phyloP scores from a whole-genome alignment of 345 rosid species.

The Aegle marmelos region DNA sequence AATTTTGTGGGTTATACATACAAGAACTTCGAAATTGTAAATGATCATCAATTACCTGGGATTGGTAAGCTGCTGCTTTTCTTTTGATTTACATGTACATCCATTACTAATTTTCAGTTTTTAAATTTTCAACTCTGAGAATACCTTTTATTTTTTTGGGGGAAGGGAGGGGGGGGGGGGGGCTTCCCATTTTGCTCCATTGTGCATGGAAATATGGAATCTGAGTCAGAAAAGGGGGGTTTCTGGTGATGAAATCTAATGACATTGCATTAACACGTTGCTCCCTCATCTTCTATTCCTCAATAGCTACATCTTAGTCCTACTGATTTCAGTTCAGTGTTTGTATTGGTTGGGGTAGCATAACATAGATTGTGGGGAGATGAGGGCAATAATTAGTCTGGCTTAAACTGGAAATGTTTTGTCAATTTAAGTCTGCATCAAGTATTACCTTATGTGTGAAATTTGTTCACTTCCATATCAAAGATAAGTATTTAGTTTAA shows the following conservation, averaged over 20 bases:
- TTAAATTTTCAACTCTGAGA: slow-evolving; percentile 11
- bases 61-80: slow-evolving; percentile 51
- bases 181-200: slow-evolving; percentile 6
- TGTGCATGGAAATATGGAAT: neutral
- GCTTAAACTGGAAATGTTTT: neutral
- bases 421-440: neutral
- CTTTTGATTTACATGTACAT: neutral
- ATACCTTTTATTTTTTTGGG: neutral
- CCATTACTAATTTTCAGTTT: neutral
- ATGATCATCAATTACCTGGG: slow-evolving; percentile 85
- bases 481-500: neutral
- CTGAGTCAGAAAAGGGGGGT: neutral
- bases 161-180: no score
- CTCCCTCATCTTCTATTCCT: neutral
- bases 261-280: neutral
- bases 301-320: neutral
- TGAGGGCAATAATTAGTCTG: neutral
- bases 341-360: neutral
- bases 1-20: slow-evolving; percentile 98
- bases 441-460: neutral
- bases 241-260: neutral
- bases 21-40: slow-evolving; percentile 92
- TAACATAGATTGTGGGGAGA: neutral
- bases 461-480: neutral
- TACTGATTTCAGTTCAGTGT: neutral